A percentile compares a stretch with the other conserved stretches of the same genome.
Evolutionary conservation across 768 basidiomycete species (phyloP).

Genomic region (Fomitopsis pulvina): DNA sequence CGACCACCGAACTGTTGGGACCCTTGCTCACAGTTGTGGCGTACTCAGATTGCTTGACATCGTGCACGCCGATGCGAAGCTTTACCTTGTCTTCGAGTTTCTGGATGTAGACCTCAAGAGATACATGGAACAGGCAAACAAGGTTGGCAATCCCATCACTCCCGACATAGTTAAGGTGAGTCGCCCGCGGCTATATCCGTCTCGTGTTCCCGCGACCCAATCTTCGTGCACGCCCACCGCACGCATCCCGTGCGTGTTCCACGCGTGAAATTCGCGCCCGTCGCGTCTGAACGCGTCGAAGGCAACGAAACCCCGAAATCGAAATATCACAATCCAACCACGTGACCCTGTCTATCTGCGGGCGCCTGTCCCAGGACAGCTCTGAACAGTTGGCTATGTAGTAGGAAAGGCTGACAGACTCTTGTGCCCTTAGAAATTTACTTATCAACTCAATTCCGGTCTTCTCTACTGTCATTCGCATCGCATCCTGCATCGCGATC

Average conservation of each 20-base stretch:
- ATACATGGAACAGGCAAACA: constrained; percentile 89
- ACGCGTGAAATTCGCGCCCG: constrained; percentile 20
- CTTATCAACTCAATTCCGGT: constrained; percentile 86
- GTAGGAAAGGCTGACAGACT: constrained; percentile 9
- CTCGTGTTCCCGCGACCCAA: background rate
- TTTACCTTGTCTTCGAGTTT: constrained; percentile 98
- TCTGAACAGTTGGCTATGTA: background rate
- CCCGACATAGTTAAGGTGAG: constrained; percentile 77
- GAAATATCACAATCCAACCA: constrained; percentile 13
- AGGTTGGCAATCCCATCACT: constrained; percentile 63
- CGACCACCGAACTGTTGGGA: background rate
- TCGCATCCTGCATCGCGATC: constrained; percentile 92
- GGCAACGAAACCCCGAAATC: constrained; percentile 1
- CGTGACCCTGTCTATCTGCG: constrained; percentile 12
- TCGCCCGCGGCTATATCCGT: background rate
- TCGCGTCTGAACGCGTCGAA: constrained; percentile 23
- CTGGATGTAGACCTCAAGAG: constrained; percentile 94
- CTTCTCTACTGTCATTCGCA: constrained; percentile 93
- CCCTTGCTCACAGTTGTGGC: background rate
- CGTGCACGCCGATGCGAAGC: constrained; percentile 93
- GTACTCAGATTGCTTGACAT: constrained; percentile 83
- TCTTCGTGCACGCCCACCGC: background rate
- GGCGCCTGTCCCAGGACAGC: background rate
- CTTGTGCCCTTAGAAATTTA: constrained; percentile 77
- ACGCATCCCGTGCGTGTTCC: constrained; percentile 23